Evolutionary conservation across 805 yeast species (phyloP).

Genomic region (Blastobotrys chiropterorum): DNA sequence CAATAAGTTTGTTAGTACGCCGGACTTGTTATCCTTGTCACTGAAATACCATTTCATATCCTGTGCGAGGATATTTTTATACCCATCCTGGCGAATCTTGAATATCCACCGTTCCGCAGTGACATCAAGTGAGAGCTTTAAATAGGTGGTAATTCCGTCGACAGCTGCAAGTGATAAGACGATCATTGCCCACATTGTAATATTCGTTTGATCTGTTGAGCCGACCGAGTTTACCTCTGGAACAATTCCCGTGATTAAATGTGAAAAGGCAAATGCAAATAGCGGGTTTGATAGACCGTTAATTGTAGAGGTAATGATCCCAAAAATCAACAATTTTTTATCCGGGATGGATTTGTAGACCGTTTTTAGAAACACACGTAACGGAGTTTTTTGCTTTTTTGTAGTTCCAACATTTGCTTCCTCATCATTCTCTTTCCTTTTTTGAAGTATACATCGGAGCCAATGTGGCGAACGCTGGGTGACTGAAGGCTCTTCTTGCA

Average conservation of each 20-base stretch:
- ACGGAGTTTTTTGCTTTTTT: background rate
- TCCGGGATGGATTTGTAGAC: background rate
- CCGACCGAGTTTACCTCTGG: conserved; percentile 30
- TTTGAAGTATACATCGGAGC: background rate
- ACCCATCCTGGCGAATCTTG: conserved; percentile 43
- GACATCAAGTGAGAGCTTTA: conserved; percentile 43
- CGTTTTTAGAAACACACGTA: background rate
- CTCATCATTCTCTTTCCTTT: background rate
- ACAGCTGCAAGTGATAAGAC: conserved; percentile 55
- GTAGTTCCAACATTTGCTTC: background rate
- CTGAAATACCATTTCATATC: conserved; percentile 45
- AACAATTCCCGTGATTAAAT: conserved; percentile 57
- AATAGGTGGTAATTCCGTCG: conserved; percentile 55
- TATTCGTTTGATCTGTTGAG: background rate
- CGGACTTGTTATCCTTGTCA: conserved; percentile 36
- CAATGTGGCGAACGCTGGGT: too few species aligned
- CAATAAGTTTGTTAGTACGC: conserved; percentile 55
- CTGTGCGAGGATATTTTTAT: conserved; percentile 42
- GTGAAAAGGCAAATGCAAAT: conserved; percentile 72
- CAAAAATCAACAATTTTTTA: conserved; percentile 31
- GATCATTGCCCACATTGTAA: conserved; percentile 58
- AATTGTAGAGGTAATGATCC: conserved; percentile 45
- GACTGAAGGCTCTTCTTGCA: too few species aligned
- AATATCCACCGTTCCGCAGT: conserved; percentile 66
- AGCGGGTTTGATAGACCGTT: conserved; percentile 68